Evolutionary conservation across 2,329 filamentous ascomycete species (phyloP).

Genomic region (Alternaria gansuensis): DNA sequence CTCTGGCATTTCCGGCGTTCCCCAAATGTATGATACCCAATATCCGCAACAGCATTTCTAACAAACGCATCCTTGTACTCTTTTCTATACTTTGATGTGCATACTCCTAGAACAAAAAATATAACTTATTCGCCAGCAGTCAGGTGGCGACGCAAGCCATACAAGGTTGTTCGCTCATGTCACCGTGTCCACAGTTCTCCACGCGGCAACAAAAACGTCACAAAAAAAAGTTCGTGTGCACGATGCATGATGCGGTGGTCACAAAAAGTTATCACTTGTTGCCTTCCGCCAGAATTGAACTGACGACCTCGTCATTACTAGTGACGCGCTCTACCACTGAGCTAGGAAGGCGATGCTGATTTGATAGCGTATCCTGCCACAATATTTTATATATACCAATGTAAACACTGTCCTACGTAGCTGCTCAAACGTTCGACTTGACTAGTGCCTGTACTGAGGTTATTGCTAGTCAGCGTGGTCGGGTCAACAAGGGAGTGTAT

Average conservation of each 20-base stretch:
- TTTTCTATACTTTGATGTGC: no score
- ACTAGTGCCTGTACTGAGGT: neutral
- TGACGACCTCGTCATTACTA: conserved; percentile 54
- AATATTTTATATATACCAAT: neutral
- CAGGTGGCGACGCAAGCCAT: neutral
- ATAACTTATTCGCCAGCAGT: neutral
- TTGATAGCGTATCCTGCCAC: conserved; percentile 1
- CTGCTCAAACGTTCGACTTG: no score
- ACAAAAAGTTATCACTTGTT: conserved; percentile 7
- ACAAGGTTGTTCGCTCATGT: neutral
- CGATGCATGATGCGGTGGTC: neutral
- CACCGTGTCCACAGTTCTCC: neutral
- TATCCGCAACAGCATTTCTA: neutral
- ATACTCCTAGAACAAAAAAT: no score
- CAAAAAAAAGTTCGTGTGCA: neutral
- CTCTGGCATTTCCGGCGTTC: neutral
- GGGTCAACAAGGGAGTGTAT: neutral
- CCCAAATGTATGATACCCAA: no score
- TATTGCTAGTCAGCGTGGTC: neutral
- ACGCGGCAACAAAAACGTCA: neutral
- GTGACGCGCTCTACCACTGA: conserved; percentile 53
- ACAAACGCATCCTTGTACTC: neutral
- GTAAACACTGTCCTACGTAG: neutral
- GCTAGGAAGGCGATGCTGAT: conserved; percentile 40
- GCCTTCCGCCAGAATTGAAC: conserved; percentile 52